Evolutionary conservation across 140 eudicot species (phyloP).

Genomic region (Oenanthe javanica): DNA sequence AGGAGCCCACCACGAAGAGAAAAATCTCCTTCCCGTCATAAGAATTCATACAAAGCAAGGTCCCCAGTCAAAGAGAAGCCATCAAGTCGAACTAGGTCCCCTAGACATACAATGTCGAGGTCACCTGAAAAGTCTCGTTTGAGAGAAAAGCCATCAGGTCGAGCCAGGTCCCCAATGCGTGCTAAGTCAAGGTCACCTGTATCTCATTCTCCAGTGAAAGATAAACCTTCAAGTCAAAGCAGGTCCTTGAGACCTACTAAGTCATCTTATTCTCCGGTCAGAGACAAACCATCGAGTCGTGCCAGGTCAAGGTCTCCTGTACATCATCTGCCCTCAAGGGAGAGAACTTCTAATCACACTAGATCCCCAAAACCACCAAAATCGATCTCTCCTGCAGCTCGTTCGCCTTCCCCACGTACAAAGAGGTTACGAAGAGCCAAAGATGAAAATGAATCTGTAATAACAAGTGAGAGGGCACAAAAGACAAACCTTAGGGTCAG

Average conservation of each 20-base stretch:
- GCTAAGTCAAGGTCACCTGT: constrained; percentile 37
- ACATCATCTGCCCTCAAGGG: constrained; percentile 27
- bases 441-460: constrained; percentile 29
- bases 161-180: constrained; percentile 30
- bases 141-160: constrained; percentile 36
- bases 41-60: constrained; percentile 44
- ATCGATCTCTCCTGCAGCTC: constrained; percentile 29
- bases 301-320: constrained; percentile 34
- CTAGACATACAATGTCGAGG: constrained; percentile 29
- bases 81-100: constrained; percentile 33
- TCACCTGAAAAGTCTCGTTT: constrained; percentile 28
- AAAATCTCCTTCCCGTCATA: constrained; percentile 55
- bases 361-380: constrained; percentile 34
- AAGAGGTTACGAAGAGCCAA: constrained; percentile 62
- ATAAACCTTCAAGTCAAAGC: constrained; percentile 22
- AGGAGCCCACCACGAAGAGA: constrained; percentile 67
- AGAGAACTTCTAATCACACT: constrained; percentile 27
- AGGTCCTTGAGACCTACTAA: constrained; percentile 29
- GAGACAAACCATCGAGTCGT: constrained; percentile 36
- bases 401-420: constrained; percentile 74
- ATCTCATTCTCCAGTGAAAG: constrained; percentile 36
- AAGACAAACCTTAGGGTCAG: constrained; percentile 29
- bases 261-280: constrained; percentile 27
- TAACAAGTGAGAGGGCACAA: constrained; percentile 26
- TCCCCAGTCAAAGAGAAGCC: constrained; percentile 39